These are phyloP conservation scores for Cladophialophora bantiana DNA, from an alignment of 2,329 filamentous ascomycete genomes.

Conservation along the genomic window DNA sequence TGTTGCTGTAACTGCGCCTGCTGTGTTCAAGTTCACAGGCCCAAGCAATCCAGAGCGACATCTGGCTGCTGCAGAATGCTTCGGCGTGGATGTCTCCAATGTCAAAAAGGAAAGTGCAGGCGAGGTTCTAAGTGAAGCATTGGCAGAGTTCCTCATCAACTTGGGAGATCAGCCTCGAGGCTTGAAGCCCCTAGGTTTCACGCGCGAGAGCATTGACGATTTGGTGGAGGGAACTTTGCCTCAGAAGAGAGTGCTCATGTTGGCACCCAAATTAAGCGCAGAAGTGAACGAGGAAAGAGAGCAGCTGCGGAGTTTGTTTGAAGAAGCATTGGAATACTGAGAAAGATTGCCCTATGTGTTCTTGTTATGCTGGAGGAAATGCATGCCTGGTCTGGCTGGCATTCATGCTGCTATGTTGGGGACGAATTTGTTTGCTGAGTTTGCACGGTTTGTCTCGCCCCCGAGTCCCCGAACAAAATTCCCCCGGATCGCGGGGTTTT, in stretches of 20 bases:
- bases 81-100: conserved; percentile 86
- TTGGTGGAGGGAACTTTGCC: conserved; percentile 95
- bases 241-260: conserved; percentile 86
- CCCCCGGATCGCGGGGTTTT: conserved; percentile 4
- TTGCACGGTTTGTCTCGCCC: conserved; percentile 18
- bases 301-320: conserved; percentile 73
- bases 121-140: conserved; percentile 82
- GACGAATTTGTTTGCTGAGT: conserved; percentile 16
- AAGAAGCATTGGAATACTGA: conserved; percentile 65
- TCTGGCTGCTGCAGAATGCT: conserved; percentile 84
- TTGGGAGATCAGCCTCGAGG: conserved; percentile 91
- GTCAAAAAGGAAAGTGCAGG: conserved; percentile 90
- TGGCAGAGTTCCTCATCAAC: conserved; percentile 79
- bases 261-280: conserved; percentile 80
- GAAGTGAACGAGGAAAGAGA: conserved; percentile 75
- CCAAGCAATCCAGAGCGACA: conserved; percentile 92
- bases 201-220: conserved; percentile 73
- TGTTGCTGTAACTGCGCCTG: conserved; percentile 89
- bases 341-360: neutral
- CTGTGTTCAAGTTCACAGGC: conserved; percentile 92
- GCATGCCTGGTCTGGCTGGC: conserved; percentile 7
- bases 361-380: neutral
- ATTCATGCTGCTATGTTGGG: neutral
- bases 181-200: conserved; percentile 82
- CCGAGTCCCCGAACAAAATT: conserved; percentile 1